Conservation (phyloP, 495 filamentous ascomycete genomes). For the Oidiodendron maius region DNA sequence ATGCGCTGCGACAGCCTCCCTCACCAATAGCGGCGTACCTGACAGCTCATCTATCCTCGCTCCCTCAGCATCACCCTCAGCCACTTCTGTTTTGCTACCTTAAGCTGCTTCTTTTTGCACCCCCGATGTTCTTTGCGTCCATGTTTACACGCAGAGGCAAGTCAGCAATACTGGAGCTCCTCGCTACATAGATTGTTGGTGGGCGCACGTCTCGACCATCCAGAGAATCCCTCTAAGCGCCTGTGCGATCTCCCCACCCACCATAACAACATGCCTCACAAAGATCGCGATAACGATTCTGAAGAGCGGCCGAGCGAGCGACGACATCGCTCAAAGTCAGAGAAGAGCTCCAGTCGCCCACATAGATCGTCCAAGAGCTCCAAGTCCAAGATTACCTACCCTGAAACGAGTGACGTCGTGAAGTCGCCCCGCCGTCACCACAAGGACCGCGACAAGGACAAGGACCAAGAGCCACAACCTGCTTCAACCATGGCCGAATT, state of each 20-base stretch:
- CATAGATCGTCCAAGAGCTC: slow-evolving; percentile 22
- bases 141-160: background rate
- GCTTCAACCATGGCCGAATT: slow-evolving; percentile 29
- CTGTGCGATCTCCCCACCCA: slow-evolving; percentile 4
- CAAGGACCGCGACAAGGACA: slow-evolving; percentile 17
- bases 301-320: slow-evolving; percentile 22
- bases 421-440: slow-evolving; percentile 16
- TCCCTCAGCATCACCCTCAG: background rate
- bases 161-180: background rate
- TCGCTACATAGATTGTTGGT: slow-evolving; percentile 4
- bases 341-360: slow-evolving; percentile 22
- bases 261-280: slow-evolving; percentile 15
- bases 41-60: background rate
- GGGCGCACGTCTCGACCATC: slow-evolving; percentile 1
- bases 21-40: background rate
- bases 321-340: slow-evolving; percentile 18
- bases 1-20: too few species aligned
- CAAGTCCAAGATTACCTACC: slow-evolving; percentile 21
- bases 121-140: background rate
- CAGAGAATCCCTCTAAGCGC: slow-evolving; percentile 15
- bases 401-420: slow-evolving; percentile 21
- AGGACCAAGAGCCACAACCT: slow-evolving; percentile 10
- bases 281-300: slow-evolving; percentile 15
- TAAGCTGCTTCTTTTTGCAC: background rate
- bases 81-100: background rate